Evolutionary conservation across 768 basidiomycete genomes (phyloP).

Genomic region (Lepiota subincarnata): DNA sequence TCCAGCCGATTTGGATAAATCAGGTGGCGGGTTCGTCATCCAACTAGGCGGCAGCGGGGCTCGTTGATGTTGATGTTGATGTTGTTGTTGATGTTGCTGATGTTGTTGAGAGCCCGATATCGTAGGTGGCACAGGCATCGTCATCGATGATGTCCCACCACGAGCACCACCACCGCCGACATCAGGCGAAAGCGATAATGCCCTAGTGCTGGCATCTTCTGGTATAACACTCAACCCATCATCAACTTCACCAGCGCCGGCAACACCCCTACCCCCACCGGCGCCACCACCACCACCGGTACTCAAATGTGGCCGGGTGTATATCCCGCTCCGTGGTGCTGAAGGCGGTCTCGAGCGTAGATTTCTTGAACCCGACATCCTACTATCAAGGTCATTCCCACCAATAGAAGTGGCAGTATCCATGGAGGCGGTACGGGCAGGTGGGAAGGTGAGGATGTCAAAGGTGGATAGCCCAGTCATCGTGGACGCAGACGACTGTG

Average conservation of each 20-base stretch:
- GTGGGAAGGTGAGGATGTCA: not conserved
- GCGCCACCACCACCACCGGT: not conserved
- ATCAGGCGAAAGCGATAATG: not conserved
- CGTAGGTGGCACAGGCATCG: not conserved
- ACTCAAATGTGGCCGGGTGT: not conserved
- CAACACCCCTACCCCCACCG: not conserved
- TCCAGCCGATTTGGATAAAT: not conserved
- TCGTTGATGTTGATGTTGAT: not conserved
- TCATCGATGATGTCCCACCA: not conserved
- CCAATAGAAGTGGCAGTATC: too few relatives aligned
- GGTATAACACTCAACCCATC: slow-evolving; percentile 10
- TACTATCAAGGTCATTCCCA: too few relatives aligned
- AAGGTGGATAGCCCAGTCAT: not conserved
- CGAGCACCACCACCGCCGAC: too few relatives aligned
- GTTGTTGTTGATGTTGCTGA: not conserved
- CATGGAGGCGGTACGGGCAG: not conserved
- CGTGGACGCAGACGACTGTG: not conserved
- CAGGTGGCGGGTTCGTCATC: not conserved
- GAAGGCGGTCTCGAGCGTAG: not conserved
- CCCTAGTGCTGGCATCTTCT: slow-evolving; percentile 3
- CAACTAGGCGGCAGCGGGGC: not conserved
- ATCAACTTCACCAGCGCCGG: not conserved
- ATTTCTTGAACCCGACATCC: not conserved
- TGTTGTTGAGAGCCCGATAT: not conserved
- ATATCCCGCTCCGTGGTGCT: not conserved